Conservation (phyloP, 2,329 filamentous ascomycete species). For the Monilinia laxa region DNA sequence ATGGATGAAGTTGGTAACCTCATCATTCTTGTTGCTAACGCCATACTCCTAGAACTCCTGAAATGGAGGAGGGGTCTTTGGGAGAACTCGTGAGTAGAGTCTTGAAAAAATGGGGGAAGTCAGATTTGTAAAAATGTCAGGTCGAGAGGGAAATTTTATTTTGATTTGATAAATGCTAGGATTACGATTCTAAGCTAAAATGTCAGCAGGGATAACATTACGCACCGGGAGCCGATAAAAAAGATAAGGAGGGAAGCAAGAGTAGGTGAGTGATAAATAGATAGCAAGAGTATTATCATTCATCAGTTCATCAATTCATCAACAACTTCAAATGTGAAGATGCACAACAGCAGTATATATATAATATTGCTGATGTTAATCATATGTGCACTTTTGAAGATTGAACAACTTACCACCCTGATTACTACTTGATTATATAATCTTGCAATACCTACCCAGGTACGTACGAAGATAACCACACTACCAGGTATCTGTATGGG, state of each 20-base stretch:
- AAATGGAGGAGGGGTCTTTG: neutral
- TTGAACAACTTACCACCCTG: too few relatives aligned
- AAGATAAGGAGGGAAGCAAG: neutral
- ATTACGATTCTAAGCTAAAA: constrained; percentile 12
- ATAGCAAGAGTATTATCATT: neutral
- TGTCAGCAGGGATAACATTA: constrained; percentile 11
- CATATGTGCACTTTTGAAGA: too few relatives aligned
- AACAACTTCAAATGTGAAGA: too few relatives aligned
- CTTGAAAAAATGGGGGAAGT: neutral
- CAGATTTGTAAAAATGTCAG: constrained; percentile 5
- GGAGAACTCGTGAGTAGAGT: constrained; percentile 5
- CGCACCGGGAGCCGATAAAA: constrained; percentile 6
- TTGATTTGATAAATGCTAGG: constrained; percentile 24
- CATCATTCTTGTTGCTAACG: constrained; percentile 39
- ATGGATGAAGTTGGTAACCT: constrained; percentile 38
- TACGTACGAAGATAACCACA: too few relatives aligned
- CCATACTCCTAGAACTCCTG: constrained; percentile 35
- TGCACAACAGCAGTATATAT: too few relatives aligned
- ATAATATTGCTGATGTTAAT: too few relatives aligned
- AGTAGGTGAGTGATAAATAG: too few relatives aligned
- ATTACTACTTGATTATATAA: too few relatives aligned
- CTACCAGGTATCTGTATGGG: too few relatives aligned
- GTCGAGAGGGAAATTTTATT: constrained; percentile 21
- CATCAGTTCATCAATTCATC: too few relatives aligned
- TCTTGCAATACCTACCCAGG: too few relatives aligned